Evolutionary conservation across 768 basidiomycete species (phyloP).

Genomic region (Podaxis pistillaris): DNA sequence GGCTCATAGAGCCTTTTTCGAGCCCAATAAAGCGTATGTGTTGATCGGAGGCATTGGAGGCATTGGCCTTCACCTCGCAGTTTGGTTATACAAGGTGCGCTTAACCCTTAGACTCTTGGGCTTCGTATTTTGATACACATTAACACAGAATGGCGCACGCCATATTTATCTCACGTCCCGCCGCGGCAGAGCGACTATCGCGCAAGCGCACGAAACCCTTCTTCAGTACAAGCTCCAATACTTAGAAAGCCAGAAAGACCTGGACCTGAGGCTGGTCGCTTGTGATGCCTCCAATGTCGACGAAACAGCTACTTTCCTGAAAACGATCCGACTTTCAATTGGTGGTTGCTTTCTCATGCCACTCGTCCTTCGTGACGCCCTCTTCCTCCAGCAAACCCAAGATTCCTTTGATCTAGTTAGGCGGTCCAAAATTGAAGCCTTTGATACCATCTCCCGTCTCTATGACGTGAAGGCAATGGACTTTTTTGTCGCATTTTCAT

Average conservation of each 20-base stretch:
- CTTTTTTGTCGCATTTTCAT: slow-evolving; percentile 34
- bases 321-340: slow-evolving; percentile 22
- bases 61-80: slow-evolving; percentile 34
- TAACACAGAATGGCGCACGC: slow-evolving; percentile 33
- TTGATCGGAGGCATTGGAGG: slow-evolving; percentile 40
- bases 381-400: slow-evolving; percentile 28
- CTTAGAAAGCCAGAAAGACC: slow-evolving; percentile 26
- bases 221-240: slow-evolving; percentile 26
- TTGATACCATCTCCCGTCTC: slow-evolving; percentile 23
- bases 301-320: slow-evolving; percentile 22
- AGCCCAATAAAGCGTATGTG: slow-evolving; percentile 30
- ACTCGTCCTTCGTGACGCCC: slow-evolving; percentile 28
- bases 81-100: slow-evolving; percentile 41
- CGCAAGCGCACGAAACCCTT: slow-evolving; percentile 22
- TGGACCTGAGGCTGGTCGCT: slow-evolving; percentile 28
- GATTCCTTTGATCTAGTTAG: slow-evolving; percentile 28
- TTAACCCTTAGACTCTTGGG: not conserved
- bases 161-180: slow-evolving; percentile 37
- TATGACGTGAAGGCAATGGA: slow-evolving; percentile 29
- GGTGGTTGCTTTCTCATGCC: slow-evolving; percentile 33
- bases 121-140: not conserved
- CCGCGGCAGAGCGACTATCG: slow-evolving; percentile 27
- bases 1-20: slow-evolving; percentile 19
- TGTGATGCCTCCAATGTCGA: slow-evolving; percentile 27
- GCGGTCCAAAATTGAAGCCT: slow-evolving; percentile 27